Evolutionary conservation across 2,329 filamentous ascomycete genomes (phyloP), one percentile per base, ranked within the genome.

Genomic region (Colletotrichum sp.): DNA sequence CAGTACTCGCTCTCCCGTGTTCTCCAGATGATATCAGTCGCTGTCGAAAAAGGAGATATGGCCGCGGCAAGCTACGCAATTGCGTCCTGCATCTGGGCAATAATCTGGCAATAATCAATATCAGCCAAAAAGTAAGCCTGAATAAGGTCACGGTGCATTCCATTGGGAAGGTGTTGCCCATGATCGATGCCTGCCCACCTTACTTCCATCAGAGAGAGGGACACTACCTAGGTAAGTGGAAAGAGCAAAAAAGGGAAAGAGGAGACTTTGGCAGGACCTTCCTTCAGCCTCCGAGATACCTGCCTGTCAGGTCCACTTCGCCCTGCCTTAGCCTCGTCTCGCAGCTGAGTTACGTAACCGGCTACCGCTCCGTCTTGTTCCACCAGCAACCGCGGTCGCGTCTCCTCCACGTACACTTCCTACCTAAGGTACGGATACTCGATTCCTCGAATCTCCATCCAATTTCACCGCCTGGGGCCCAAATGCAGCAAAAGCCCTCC

Each of bases 401-500:
- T 73, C 71, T 59, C 59, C 43, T 68, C 48, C 39, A 61, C 57
- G 74, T 76, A 75, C 72, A 57, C 24, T 59, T 26, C 13, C 21
- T 34, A 39, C 7, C 4, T 9, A 39, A 8, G 36, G 16, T 39
- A 39, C 36, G n/a, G 21, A 26, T 28, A 26, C 28, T 32, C 16
- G 24, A 28, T 32, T 61, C 28, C 21, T 48, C 52, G 65, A 30
- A 48, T 60, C 65, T 66, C 59, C 74, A 60, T 75, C 66, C 60
- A 75, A 76, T 76, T 71, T 76, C 71, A 74, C 30, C 65, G 57
- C 72, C 36, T 30, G 57, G 24, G 30, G 28, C 28, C 67, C 43
- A 21, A 52, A 21, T 52, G 43, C 43, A 52, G 43, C 43, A 52
- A 52, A 36, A 18, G 16, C 63, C n/a, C 55, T 30, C 30, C 24